phyloP scores from a whole-genome alignment of 345 rosid species.

The Citrus maxima region DNA sequence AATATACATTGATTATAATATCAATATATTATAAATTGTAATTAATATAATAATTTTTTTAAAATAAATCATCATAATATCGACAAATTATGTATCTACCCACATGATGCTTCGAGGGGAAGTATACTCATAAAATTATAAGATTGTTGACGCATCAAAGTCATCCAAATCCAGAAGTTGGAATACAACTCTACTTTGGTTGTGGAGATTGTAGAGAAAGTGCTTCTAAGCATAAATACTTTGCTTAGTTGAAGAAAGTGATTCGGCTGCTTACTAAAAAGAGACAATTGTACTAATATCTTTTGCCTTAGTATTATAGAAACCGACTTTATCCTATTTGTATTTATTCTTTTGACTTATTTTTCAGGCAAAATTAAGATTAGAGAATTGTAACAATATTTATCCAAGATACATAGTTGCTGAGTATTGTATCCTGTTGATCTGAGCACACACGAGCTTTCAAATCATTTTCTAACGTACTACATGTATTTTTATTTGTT shows the following conservation, averaged over 20 bases:
- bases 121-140: neutral
- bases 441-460: no score
- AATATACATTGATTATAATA: no score
- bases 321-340: neutral
- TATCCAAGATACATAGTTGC: no score
- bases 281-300: neutral
- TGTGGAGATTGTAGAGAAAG: neutral
- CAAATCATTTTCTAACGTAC: no score
- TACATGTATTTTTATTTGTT: no score
- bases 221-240: conserved; percentile 17
- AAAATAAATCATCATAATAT: neutral
- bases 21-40: no score
- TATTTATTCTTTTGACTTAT: neutral
- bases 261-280: conserved; percentile 1
- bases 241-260: conserved; percentile 21
- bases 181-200: neutral
- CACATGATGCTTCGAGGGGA: neutral
- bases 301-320: conserved; percentile 2
- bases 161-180: neutral
- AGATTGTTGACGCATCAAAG: neutral
- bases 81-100: neutral
- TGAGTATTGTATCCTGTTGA: no score
- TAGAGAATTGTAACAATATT: neutral
- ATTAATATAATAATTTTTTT: no score
- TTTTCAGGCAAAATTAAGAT: neutral